phyloP scores from a whole-genome alignment of 345 rosid genomes.

The Xanthoceras sorbifolium region DNA sequence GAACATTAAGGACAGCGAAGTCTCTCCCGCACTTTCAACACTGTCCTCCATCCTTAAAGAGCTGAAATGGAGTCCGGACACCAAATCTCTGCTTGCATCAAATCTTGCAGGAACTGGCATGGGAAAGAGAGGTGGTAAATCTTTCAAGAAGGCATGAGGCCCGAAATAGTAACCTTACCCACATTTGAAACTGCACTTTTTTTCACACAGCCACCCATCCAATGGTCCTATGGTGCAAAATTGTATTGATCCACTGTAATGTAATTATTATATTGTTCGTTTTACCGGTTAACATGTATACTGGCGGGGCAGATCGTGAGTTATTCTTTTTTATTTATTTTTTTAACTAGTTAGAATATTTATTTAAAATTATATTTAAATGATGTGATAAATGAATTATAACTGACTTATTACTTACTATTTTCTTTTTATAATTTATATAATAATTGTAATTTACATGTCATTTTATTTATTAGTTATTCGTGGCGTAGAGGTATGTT shows the following conservation, averaged over 20 bases:
- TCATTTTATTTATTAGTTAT: too few species aligned
- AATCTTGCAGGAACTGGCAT: constrained; percentile 69
- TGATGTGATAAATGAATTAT: too few species aligned
- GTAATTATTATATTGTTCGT: background rate
- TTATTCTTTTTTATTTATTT: too few species aligned
- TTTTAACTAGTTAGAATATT: too few species aligned
- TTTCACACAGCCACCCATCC: background rate
- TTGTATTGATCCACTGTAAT: background rate
- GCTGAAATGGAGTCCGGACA: constrained; percentile 90
- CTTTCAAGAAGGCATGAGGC: constrained; percentile 60
- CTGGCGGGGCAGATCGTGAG: constrained; percentile 6
- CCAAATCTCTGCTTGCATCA: constrained; percentile 61
- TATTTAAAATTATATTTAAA: too few species aligned
- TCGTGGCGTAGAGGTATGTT: too few species aligned
- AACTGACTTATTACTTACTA: too few species aligned
- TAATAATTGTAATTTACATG: too few species aligned
- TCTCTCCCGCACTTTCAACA: constrained; percentile 67
- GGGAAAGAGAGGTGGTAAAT: constrained; percentile 73
- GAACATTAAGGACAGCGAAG: constrained; percentile 69
- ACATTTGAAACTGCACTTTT: constrained; percentile 11
- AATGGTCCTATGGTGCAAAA: background rate
- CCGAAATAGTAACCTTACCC: constrained; percentile 12
- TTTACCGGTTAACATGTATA: background rate
- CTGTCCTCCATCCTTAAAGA: constrained; percentile 74
- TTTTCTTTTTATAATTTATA: too few species aligned